A percentile compares a stretch with the other conserved stretches of the same genome.
These are phyloP conservation scores for Discostella stelligera DNA, from an alignment of 352 stramenopile species.

Conservation along the genomic window DNA sequence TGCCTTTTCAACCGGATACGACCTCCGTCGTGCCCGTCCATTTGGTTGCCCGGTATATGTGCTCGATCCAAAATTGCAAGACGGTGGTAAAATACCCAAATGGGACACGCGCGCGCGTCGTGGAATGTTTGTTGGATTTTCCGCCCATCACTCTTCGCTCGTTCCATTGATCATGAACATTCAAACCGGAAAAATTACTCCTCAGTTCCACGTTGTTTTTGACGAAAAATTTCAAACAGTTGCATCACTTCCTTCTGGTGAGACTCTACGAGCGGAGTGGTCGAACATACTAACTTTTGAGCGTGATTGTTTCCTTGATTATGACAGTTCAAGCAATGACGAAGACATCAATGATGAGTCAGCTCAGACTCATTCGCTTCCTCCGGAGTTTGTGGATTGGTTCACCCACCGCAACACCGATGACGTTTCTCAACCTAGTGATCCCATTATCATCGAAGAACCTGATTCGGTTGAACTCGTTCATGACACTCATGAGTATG, in stretches of 20 bases:
- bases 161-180: constrained; percentile 42
- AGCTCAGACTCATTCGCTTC: neutral
- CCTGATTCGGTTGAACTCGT: neutral
- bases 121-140: constrained; percentile 36
- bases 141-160: constrained; percentile 16
- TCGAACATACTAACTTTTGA: neutral
- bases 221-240: constrained; percentile 48
- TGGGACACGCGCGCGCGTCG: constrained; percentile 6
- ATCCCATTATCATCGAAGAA: neutral
- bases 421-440: neutral
- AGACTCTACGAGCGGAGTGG: neutral
- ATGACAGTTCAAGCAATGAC: too few species aligned
- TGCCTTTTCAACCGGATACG: neutral
- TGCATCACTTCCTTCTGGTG: neutral
- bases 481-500: neutral
- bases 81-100: constrained; percentile 10
- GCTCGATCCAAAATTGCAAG: constrained; percentile 14
- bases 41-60: constrained; percentile 32
- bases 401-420: neutral
- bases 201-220: constrained; percentile 52
- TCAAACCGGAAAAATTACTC: constrained; percentile 36
- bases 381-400: neutral
- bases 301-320: constrained; percentile 10
- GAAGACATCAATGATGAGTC: neutral
- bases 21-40: neutral